Conservation (phyloP, 306 rosid species). For the Quercus cerris region DNA sequence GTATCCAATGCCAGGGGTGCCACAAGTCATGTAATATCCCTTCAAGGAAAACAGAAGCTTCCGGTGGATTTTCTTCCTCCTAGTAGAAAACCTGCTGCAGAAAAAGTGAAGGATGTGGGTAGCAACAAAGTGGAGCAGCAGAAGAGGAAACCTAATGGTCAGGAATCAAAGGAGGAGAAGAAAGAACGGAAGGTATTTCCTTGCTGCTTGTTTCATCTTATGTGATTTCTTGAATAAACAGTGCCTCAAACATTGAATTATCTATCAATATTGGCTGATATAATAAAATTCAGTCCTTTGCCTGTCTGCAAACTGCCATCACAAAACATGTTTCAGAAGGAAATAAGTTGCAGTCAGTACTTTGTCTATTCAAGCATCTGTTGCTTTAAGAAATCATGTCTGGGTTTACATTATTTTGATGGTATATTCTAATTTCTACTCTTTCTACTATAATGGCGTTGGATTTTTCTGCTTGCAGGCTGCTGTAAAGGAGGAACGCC, state of each 20-base stretch:
- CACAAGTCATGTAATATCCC: slow-evolving; percentile 54
- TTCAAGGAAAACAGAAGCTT: slow-evolving; percentile 73
- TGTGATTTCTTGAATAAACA: neutral
- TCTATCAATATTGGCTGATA: neutral
- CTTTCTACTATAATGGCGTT: neutral
- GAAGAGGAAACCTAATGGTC: slow-evolving; percentile 69
- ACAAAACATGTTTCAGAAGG: neutral
- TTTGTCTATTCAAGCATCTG: neutral
- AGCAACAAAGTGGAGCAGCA: slow-evolving; percentile 45
- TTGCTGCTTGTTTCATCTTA: slow-evolving; percentile 8
- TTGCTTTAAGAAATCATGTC: neutral
- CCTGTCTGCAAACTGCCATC: neutral
- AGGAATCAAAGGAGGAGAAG: slow-evolving; percentile 82
- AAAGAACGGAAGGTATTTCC: slow-evolving; percentile 87
- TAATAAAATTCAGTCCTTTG: neutral
- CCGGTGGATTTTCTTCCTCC: slow-evolving; percentile 75
- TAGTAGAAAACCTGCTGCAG: slow-evolving; percentile 43
- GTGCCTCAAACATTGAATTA: slow-evolving; percentile 5
- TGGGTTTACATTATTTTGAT: neutral
- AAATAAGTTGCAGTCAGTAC: neutral
- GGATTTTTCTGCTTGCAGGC: slow-evolving; percentile 33
- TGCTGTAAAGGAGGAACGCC: slow-evolving; percentile 82
- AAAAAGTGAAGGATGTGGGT: slow-evolving; percentile 38
- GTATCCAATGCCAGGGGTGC: slow-evolving; percentile 53
- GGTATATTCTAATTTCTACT: neutral